phyloP scores from a whole-genome alignment of 768 basidiomycete species.

The Pleurotus salmoneostramineus region DNA sequence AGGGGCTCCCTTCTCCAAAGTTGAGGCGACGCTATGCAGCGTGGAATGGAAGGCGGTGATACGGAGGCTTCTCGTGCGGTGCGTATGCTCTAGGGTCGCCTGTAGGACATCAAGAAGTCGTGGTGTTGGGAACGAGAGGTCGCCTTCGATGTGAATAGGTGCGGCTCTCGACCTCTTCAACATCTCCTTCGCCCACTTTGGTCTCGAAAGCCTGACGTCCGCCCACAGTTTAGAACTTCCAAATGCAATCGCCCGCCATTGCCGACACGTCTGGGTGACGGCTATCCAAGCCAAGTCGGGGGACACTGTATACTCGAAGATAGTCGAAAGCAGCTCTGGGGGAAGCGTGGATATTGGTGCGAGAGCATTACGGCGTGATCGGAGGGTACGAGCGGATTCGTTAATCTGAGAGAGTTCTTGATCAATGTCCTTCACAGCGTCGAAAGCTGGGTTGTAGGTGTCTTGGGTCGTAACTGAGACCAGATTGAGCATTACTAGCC shows the following conservation, averaged over 20 bases:
- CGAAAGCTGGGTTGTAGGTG: not conserved
- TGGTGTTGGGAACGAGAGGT: conserved; percentile 20
- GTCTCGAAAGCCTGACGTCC: conserved; percentile 25
- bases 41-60: conserved; percentile 18
- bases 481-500: not conserved
- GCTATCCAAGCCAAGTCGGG: conserved; percentile 27
- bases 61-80: conserved; percentile 28
- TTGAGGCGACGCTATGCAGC: not conserved
- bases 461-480: not conserved
- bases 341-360: conserved; percentile 36
- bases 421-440: conserved; percentile 30
- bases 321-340: conserved; percentile 34
- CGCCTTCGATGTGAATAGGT: conserved; percentile 24
- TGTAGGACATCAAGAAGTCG: conserved; percentile 23
- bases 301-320: conserved; percentile 23
- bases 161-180: conserved; percentile 40
- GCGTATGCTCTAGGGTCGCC: conserved; percentile 24
- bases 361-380: conserved; percentile 30
- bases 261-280: conserved; percentile 33
- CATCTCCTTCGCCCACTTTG: conserved; percentile 37
- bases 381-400: conserved; percentile 28
- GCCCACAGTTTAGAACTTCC: conserved; percentile 38
- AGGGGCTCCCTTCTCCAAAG: conserved; percentile 18
- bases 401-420: conserved; percentile 28
- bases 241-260: conserved; percentile 42